A percentile compares a stretch with the other conserved stretches of the same genome.
Conservation (phyloP, 1,284 basidiomycete genomes). For the Ceratobasidium papillatum region DNA sequence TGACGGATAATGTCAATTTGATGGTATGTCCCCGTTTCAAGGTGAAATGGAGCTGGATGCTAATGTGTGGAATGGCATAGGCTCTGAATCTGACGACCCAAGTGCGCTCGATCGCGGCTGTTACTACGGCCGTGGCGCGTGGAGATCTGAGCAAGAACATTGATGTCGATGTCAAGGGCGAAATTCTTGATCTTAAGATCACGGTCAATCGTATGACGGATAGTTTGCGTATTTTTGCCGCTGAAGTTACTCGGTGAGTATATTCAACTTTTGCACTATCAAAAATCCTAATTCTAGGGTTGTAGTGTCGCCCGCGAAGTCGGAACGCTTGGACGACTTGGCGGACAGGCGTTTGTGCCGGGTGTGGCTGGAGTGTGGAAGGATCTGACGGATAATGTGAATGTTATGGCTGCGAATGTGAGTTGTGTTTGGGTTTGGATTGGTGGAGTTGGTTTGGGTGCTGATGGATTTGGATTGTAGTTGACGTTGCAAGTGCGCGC, state of each 20-base stretch:
- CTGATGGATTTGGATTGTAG: slow-evolving; percentile 53
- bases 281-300: slow-evolving; percentile 54
- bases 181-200: slow-evolving; percentile 77
- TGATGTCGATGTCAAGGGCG: slow-evolving; percentile 86
- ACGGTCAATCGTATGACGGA: slow-evolving; percentile 94
- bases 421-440: slow-evolving; percentile 49
- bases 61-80: slow-evolving; percentile 43
- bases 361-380: slow-evolving; percentile 99
- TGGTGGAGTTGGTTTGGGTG: slow-evolving; percentile 38
- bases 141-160: slow-evolving; percentile 93
- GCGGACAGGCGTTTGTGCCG: slow-evolving; percentile 86
- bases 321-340: slow-evolving; percentile 89
- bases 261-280: slow-evolving; percentile 44
- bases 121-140: slow-evolving; percentile 88
- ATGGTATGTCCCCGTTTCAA: slow-evolving; percentile 57
- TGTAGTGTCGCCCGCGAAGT: slow-evolving; percentile 82
- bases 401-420: slow-evolving; percentile 86
- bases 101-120: slow-evolving; percentile 87
- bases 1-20: slow-evolving; percentile 64
- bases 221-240: slow-evolving; percentile 85
- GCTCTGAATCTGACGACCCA: slow-evolving; percentile 93
- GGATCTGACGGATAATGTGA: slow-evolving; percentile 94
- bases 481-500: slow-evolving; percentile 95
- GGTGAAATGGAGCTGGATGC: not conserved
- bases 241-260: slow-evolving; percentile 75